Evolutionary conservation across 306 rosid species (phyloP).

Genomic region (Ceratonia siliqua): DNA sequence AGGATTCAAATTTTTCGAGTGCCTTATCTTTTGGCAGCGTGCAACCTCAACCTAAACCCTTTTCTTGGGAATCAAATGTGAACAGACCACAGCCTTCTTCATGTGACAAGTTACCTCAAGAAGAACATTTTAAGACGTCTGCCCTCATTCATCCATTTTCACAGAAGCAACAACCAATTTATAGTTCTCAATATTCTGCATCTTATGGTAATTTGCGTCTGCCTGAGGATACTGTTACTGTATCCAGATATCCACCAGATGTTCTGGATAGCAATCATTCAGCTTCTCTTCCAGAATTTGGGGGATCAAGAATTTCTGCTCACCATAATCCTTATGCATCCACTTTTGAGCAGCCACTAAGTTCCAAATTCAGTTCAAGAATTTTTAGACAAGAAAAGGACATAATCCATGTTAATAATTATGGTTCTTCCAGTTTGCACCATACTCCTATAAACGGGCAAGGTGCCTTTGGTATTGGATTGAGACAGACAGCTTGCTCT

Average conservation of each 20-base stretch:
- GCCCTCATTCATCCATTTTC: conserved; percentile 49
- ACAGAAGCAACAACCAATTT: conserved; percentile 55
- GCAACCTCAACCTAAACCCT: conserved; percentile 52
- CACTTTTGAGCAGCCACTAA: conserved; percentile 82
- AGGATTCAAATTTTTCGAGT: conserved; percentile 49
- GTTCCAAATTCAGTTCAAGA: conserved; percentile 64
- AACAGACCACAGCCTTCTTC: conserved; percentile 49
- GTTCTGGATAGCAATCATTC: conserved; percentile 51
- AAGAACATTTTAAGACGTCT: conserved; percentile 51
- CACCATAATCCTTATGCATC: conserved; percentile 85
- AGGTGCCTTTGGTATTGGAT: conserved; percentile 53
- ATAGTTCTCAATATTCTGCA: conserved; percentile 49
- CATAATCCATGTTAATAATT: conserved; percentile 40
- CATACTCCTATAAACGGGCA: conserved; percentile 44
- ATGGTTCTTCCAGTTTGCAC: conserved; percentile 46
- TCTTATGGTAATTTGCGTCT: conserved; percentile 49
- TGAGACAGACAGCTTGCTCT: conserved; percentile 56
- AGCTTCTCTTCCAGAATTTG: conserved; percentile 49
- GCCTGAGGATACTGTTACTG: conserved; percentile 53
- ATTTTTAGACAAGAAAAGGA: conserved; percentile 56
- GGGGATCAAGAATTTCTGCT: conserved; percentile 62
- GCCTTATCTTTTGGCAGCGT: conserved; percentile 45
- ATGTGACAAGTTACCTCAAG: conserved; percentile 48
- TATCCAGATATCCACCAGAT: conserved; percentile 57
- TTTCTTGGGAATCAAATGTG: conserved; percentile 49